phyloP scores from a whole-genome alignment of 768 basidiomycete species.

The Gymnopilus dilepis region DNA sequence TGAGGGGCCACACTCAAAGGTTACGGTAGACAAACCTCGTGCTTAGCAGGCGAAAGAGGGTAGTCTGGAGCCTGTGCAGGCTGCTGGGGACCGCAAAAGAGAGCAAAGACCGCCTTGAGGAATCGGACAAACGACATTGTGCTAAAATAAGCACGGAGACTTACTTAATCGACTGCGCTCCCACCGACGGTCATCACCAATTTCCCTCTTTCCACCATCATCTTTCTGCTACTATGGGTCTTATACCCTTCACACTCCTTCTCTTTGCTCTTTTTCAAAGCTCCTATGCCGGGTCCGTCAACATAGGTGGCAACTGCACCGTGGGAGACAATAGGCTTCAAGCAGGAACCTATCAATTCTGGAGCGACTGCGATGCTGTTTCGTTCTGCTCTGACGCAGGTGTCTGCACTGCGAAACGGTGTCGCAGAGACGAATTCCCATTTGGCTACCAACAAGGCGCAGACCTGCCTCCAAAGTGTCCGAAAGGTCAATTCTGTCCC shows the following conservation, averaged over 20 bases:
- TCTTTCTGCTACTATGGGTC: conserved; percentile 29
- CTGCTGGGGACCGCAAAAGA: conserved; percentile 29
- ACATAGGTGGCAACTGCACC: conserved; percentile 54
- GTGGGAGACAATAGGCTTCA: conserved; percentile 69
- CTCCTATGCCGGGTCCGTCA: conserved; percentile 52
- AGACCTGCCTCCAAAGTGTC: conserved; percentile 65
- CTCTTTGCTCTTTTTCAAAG: conserved; percentile 47
- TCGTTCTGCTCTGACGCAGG: conserved; percentile 64
- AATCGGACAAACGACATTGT: conserved; percentile 28
- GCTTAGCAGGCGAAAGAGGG: background rate
- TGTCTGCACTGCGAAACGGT: conserved; percentile 68
- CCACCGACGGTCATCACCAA: conserved; percentile 5
- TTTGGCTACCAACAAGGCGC: conserved; percentile 61
- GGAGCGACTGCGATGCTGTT: conserved; percentile 74
- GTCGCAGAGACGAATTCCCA: conserved; percentile 78
- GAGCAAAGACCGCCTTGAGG: conserved; percentile 35
- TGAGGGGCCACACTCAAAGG: conserved; percentile 16
- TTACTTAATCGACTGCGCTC: conserved; percentile 11
- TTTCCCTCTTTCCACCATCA: conserved; percentile 17
- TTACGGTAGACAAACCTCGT: conserved; percentile 10
- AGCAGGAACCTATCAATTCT: conserved; percentile 79
- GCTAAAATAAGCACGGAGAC: conserved; percentile 5
- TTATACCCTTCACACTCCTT: conserved; percentile 55
- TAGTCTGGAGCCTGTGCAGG: conserved; percentile 4
- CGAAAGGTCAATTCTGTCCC: conserved; percentile 73